Evolutionary conservation across 352 stramenopile species (phyloP).

Genomic region (Nothophytophthora sp.): DNA sequence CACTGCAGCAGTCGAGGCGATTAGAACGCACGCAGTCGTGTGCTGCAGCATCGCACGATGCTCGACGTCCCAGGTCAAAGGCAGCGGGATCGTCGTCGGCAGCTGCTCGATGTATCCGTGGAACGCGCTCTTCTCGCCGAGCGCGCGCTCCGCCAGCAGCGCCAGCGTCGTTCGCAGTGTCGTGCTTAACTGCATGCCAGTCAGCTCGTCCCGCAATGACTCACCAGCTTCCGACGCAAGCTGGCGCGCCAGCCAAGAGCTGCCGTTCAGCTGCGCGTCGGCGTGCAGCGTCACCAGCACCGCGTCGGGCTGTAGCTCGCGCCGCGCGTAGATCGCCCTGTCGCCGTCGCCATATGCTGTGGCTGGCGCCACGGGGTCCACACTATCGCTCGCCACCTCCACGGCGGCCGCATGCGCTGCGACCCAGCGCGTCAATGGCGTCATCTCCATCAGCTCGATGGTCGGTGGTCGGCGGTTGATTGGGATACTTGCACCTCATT

Average conservation of each 20-base stretch:
- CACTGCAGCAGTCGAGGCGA: not conserved
- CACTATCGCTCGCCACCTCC: slow-evolving; percentile 23
- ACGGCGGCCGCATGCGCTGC: slow-evolving; percentile 25
- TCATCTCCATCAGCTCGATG: slow-evolving; percentile 3
- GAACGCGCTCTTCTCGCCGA: slow-evolving; percentile 40
- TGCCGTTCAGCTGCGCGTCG: slow-evolving; percentile 51
- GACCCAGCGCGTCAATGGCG: slow-evolving; percentile 44
- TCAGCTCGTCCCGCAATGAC: slow-evolving; percentile 28
- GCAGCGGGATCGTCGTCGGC: slow-evolving; percentile 43
- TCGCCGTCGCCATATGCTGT: slow-evolving; percentile 35
- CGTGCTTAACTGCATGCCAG: slow-evolving; percentile 37
- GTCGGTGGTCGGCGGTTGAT: slow-evolving; percentile 11
- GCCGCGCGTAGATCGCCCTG: slow-evolving; percentile 48
- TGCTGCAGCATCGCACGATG: slow-evolving; percentile 36
- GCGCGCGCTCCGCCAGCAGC: slow-evolving; percentile 45
- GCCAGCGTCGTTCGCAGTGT: slow-evolving; percentile 48
- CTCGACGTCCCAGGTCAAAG: slow-evolving; percentile 40
- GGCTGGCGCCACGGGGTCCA: slow-evolving; percentile 42
- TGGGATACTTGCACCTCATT: too few species aligned
- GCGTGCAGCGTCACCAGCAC: slow-evolving; percentile 42
- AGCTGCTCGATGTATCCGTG: slow-evolving; percentile 66
- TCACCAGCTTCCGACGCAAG: slow-evolving; percentile 11
- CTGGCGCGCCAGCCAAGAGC: slow-evolving; percentile 36
- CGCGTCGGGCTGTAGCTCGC: slow-evolving; percentile 24
- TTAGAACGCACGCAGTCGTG: slow-evolving; percentile 42